Conservation (phyloP, 2,329 filamentous ascomycete species). For the Pestalotiopsis sp. region DNA sequence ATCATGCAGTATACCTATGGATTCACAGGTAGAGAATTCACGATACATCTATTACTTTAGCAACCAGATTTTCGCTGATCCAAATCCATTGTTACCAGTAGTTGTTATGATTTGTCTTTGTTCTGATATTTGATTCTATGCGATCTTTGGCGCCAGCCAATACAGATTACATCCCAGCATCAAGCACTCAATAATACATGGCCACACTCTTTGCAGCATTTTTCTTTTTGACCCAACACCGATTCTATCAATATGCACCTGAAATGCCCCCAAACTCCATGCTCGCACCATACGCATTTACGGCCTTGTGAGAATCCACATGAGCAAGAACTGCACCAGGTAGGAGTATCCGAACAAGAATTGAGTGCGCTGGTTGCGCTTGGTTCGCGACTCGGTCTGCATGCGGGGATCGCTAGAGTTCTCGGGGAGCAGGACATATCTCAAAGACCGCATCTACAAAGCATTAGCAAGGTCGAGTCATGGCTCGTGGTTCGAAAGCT, state of each 20-base stretch:
- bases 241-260: constrained; percentile 6
- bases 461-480: background rate
- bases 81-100: background rate
- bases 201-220: background rate
- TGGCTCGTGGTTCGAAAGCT: background rate
- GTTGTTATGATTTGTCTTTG: background rate
- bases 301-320: constrained; percentile 70
- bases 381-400: constrained; percentile 76
- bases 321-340: constrained; percentile 89
- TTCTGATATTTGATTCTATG: background rate
- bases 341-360: constrained; percentile 96
- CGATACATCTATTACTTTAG: no score
- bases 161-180: background rate
- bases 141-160: background rate
- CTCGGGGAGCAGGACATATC: constrained; percentile 93
- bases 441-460: constrained; percentile 81
- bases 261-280: background rate
- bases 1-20: background rate
- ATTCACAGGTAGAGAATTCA: background rate
- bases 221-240: background rate
- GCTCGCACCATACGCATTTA: constrained; percentile 6
- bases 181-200: background rate
- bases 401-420: constrained; percentile 67
- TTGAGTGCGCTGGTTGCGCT: constrained; percentile 85
- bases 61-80: no score